Percentiles rank a stretch among this genome's conserved stretches.
Conservation (phyloP, 116 monocot species). For the Zostera marina region DNA sequence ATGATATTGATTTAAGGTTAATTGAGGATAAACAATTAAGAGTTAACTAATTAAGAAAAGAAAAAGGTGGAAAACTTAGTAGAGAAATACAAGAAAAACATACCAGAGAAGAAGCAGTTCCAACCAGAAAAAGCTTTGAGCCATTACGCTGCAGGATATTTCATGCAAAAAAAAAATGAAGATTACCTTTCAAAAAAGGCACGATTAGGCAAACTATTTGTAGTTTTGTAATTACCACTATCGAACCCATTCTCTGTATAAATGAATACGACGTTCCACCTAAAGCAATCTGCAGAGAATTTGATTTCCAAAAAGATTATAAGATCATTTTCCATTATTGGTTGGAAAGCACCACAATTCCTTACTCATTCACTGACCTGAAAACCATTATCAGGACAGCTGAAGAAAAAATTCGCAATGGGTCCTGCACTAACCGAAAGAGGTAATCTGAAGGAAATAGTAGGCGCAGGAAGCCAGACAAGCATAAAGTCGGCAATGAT, state of each 20-base stretch:
- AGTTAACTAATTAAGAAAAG: background rate
- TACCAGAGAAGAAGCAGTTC: constrained; percentile 88
- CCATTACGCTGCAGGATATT: constrained; percentile 59
- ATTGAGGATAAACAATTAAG: no score
- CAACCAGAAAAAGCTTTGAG: constrained; percentile 80
- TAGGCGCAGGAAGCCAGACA: constrained; percentile 98
- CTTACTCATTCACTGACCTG: constrained; percentile 50
- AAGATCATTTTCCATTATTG: background rate
- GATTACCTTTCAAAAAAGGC: background rate
- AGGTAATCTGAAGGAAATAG: constrained; percentile 63
- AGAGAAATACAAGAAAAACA: background rate
- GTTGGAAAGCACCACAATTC: background rate
- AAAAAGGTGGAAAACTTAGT: background rate
- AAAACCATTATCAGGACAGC: constrained; percentile 95
- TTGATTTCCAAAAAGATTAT: background rate
- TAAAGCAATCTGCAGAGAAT: constrained; percentile 54
- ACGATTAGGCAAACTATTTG: background rate
- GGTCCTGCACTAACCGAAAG: constrained; percentile 60
- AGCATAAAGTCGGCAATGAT: constrained; percentile 99
- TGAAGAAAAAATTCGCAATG: constrained; percentile 62
- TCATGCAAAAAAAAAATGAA: background rate
- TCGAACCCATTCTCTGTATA: constrained; percentile 85
- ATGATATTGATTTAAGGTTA: no score
- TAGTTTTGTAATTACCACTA: constrained; percentile 31
- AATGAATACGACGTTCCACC: constrained; percentile 76